Base-by-base conservation (phyloP, 2,329 filamentous ascomycete genomes). In the Trichoderma koningii region DNA sequence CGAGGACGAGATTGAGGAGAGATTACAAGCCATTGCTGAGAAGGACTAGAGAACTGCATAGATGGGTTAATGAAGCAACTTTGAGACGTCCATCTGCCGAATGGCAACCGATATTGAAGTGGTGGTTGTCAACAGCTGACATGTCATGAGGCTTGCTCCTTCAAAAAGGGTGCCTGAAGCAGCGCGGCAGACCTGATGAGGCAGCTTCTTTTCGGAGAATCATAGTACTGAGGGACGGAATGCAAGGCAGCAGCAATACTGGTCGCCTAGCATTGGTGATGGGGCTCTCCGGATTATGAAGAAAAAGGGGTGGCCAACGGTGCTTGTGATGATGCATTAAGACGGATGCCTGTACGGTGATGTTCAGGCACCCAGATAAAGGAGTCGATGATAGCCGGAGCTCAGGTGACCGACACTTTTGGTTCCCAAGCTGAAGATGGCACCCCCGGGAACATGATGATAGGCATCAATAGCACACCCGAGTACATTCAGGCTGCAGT, bases 1-100 rank as follows among this genome's bases (percentile, higher is more conserved):
- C 34, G 94, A 97, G 80, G 93, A 98, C 42, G 94, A 99, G 86
- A 97, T 99, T 78, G 95, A 99, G 74, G 95, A 98, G 81, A 87
- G 95, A 79, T 87, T 99, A 82, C 93, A 98, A 81, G 93, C 94
- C 64, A 99, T 99, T 78, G 93, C 93, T 66, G 95, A 99, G 85
- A 98, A 97, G 87, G 95, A 99, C 81, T 99, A 85, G 87, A 76
- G 73, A 68, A 41, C 30, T 65, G 64, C 66, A 66, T 56, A 65
- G 69, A 66, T 65, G 67, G 61, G 69, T 66, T 67, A 60, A 70
- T 66, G 64, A 62, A 62, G 48, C 63, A 65, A 60, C 41, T 34
- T 56, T 55, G 50, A 65, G 63, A 65, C 55, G 38, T 42, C 23
- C 30, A 42, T 28, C 23, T 55, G 17, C 60, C 38, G 10, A 19